Evolutionary conservation across 495 filamentous ascomycete genomes (phyloP), one percentile per base, ranked within the genome.

Genomic region (Chaetomium fimeti): DNA sequence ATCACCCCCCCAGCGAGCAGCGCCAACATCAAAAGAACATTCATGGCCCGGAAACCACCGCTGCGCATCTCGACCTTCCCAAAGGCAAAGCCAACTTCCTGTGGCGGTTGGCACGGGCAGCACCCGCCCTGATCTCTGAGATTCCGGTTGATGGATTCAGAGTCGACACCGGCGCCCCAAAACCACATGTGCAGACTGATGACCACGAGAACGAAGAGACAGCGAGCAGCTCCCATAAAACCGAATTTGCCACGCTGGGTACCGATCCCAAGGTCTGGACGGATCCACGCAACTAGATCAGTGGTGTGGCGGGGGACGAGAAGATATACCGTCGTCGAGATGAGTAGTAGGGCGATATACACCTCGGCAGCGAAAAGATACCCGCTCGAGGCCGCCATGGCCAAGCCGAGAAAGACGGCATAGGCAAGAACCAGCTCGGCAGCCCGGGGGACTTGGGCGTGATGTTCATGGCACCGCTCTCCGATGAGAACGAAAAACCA

Each of bases 111-210:
- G 42, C 67, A 70, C 32, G 58, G 58, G 5, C 47, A 13, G 2
- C 22, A 28, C 20, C 56, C 47, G 1, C 49, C 29, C 6, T 42
- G 29, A 6, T n/a, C 48, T 36, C 47, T 59, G 42, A 55, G 16
- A 24, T n/a, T 32, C 27, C 27, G 25, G 29, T 60, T 20, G 9
- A 65, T 54, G 6, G 27, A 38, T 7, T 0, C 24, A 16, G 53
- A 64, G 18, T 68, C 62, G 1, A 74, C 61, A 0, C 70, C 73
- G 0, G 62, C 38, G 1, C 49, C 58, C 77, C 77, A 80, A 54
- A 80, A 79, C 76, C 77, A 81, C 2, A 78, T 38, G 63, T 79
- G 71, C 51, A 76, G 68, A 0, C 70, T 60, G 12, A 75, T 48
- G 0, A 73, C 70, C 16, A 76, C 57, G 2, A 76, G 43, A 27